These are phyloP conservation scores for Sclerotinia glacialis DNA, from an alignment of 2,329 filamentous ascomycete genomes.

Conservation along the genomic window DNA sequence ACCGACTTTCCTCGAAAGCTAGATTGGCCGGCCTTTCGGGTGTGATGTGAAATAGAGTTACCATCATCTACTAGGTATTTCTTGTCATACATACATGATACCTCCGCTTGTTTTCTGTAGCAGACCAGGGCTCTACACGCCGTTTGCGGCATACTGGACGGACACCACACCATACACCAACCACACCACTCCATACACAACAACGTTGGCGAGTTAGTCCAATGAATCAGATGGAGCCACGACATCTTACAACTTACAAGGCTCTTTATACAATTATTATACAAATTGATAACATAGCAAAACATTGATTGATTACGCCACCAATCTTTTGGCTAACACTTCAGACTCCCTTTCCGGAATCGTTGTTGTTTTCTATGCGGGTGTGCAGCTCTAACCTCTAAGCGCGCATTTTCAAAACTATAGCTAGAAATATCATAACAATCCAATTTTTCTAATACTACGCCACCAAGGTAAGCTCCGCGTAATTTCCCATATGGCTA, in stretches of 20 bases:
- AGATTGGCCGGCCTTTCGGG: conserved; percentile 15
- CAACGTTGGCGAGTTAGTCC: conserved; percentile 8
- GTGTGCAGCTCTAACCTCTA: background rate
- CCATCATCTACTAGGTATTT: conserved; percentile 9
- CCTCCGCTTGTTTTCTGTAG: conserved; percentile 2
- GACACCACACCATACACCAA: conserved; percentile 2
- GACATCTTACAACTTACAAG: conserved; percentile 2
- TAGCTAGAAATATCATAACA: background rate
- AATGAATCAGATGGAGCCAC: conserved; percentile 16
- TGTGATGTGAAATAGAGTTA: conserved; percentile 19
- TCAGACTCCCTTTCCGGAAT: background rate
- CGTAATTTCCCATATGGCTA: conserved; percentile 13
- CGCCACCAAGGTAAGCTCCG: conserved; percentile 14
- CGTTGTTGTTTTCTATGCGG: background rate
- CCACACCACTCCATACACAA: conserved; percentile 3
- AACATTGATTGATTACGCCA: background rate
- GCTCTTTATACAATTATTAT: conserved; percentile 1
- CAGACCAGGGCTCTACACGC: conserved; percentile 1
- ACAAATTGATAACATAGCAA: background rate
- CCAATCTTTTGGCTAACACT: background rate
- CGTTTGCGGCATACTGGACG: conserved; percentile 7
- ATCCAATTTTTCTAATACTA: background rate
- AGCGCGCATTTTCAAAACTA: background rate
- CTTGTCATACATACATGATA: conserved; percentile 4
- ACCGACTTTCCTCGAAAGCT: conserved; percentile 15